Base-by-base conservation (phyloP, 2,329 filamentous ascomycete genomes). In the Phialophora expanda region DNA sequence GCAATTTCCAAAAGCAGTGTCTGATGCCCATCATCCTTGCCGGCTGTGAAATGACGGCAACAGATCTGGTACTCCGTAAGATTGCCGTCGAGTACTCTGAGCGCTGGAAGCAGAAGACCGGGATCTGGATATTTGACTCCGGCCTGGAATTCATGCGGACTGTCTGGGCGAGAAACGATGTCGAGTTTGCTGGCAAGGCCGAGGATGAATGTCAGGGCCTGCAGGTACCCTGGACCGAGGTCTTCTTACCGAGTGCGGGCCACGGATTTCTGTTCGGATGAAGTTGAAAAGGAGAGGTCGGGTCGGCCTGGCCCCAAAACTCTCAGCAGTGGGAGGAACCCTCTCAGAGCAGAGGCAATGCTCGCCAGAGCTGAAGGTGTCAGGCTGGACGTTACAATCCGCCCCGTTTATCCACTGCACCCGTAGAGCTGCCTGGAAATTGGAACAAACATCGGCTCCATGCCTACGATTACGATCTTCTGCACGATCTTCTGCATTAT, bases 61-160 rank as follows among this genome's bases (percentile, higher is more conserved):
- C 58, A n/a, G 56, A 66, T 14, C 20, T n/a, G 20, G n/a, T 14
- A 17, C 26, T 54, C 11, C 59, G 67, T 14, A 58, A 64, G 26
- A 50, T 69, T 38, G 65, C 63, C n/a, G 30, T 65, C 26, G 67
- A 69, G 12, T 69, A 66, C 38, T 65, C 57, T 20, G 67, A 67
- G 38, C 65, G 67, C 17, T 69, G 67, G 67, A 69, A 69, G 56
- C 61, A 62, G 38, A 64, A 63, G 46, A 69, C 67, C 1, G 67
- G 67, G 4, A 67, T 69, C n/a, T 69, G 67, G 67, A 65, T 69
- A 54, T 69, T 67, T 28, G 57, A 67, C 32, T 67, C 67, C 8
- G 65, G 56, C 5, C 12, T 67, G 22, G 62, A 66, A 41, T 69
- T 69, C 26, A 61, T 69, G 65, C 55, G 56, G 17, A 44, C 59